Evolutionary conservation across 202 grass and related monocot species (phyloP).

Genomic region (Hordeum pubiflorum): DNA sequence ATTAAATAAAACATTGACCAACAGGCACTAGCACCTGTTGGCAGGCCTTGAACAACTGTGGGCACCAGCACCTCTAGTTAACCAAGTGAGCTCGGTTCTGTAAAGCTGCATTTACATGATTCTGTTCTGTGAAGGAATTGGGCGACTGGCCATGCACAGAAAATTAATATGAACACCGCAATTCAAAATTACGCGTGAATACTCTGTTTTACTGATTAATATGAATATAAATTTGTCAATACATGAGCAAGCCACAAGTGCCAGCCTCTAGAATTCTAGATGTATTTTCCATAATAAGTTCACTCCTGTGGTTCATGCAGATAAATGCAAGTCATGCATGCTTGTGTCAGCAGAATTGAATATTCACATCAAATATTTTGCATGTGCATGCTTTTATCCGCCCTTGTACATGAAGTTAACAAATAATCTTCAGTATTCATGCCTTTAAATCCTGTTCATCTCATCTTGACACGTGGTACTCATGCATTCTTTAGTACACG

Average conservation of each 20-base stretch:
- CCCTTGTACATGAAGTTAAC: background rate
- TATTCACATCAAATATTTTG: slow-evolving; percentile 6
- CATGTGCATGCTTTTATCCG: background rate
- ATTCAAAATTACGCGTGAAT: background rate
- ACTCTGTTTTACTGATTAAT: background rate
- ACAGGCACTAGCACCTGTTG: background rate
- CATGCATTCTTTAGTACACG: slow-evolving; percentile 1
- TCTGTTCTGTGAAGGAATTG: background rate
- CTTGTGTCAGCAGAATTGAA: background rate
- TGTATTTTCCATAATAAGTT: background rate
- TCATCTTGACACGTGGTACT: background rate
- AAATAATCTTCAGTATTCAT: background rate
- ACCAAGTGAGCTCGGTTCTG: background rate
- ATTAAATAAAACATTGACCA: background rate
- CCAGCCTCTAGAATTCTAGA: background rate
- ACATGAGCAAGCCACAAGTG: background rate
- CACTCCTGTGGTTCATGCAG: background rate
- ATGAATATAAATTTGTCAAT: background rate
- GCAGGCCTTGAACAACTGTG: background rate
- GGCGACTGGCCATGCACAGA: background rate
- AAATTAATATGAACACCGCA: background rate
- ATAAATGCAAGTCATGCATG: slow-evolving; percentile 9
- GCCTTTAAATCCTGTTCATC: background rate
- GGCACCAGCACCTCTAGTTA: background rate
- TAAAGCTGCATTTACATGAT: background rate